phyloP scores from a whole-genome alignment of 208 protist species.

The Angomonas deanei region DNA sequence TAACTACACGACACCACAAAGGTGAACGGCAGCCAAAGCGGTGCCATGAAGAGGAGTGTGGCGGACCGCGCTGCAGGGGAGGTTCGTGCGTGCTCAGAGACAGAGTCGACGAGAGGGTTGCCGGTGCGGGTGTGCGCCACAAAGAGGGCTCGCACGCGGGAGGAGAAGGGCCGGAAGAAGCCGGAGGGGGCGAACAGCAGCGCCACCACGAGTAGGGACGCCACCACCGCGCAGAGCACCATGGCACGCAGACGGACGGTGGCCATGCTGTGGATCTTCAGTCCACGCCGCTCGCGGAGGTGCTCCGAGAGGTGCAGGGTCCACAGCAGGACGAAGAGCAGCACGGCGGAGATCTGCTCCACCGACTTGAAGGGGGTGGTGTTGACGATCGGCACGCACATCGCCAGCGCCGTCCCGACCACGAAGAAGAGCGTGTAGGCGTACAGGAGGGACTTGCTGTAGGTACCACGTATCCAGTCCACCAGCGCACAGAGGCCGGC shows the following conservation, averaged over 20 bases:
- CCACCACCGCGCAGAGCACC: slow-evolving; percentile 18
- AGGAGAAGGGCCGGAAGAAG: slow-evolving; percentile 47
- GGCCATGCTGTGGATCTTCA: slow-evolving; percentile 15
- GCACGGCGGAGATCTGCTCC: slow-evolving; percentile 94
- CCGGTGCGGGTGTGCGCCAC: slow-evolving; percentile 60
- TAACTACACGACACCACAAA: slow-evolving; percentile 14
- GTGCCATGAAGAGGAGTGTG: not conserved
- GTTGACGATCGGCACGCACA: slow-evolving; percentile 95
- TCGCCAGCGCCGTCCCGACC: slow-evolving; percentile 92
- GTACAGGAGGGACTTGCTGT: slow-evolving; percentile 83
- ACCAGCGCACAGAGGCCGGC: slow-evolving; percentile 83
- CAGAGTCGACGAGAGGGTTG: slow-evolving; percentile 77
- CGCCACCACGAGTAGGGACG: slow-evolving; percentile 14
- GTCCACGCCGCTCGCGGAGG: slow-evolving; percentile 9
- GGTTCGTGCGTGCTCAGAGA: slow-evolving; percentile 50
- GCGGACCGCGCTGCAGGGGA: not conserved
- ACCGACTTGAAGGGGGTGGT: slow-evolving; percentile 90
- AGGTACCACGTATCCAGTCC: slow-evolving; percentile 65
- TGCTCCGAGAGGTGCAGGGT: slow-evolving; percentile 23
- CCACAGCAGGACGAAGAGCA: slow-evolving; percentile 68
- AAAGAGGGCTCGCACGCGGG: slow-evolving; percentile 59
- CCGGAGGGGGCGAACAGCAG: slow-evolving; percentile 30
- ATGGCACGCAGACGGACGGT: slow-evolving; percentile 25
- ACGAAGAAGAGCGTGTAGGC: slow-evolving; percentile 95
- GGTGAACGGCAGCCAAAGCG: not conserved